phyloP scores from a whole-genome alignment of 495 filamentous ascomycete species.

The Thermochaetoides thermophila region DNA sequence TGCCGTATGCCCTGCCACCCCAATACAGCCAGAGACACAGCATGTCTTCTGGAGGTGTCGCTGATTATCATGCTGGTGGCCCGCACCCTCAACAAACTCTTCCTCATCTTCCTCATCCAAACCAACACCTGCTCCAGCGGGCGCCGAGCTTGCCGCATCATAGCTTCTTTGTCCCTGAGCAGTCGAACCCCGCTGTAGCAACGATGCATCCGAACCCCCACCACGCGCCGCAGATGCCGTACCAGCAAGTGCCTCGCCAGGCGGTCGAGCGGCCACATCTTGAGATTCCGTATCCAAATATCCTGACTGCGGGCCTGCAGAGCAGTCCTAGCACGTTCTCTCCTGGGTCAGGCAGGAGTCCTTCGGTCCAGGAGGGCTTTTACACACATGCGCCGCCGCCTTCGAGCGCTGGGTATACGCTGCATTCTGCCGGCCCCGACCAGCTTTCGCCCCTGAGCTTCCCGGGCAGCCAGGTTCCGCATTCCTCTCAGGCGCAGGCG shows the following conservation, averaged over 20 bases:
- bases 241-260: slow-evolving; percentile 32
- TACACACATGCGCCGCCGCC: slow-evolving; percentile 29
- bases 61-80: slow-evolving; percentile 22
- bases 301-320: slow-evolving; percentile 25
- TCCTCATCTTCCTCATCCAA: slow-evolving; percentile 7
- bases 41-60: slow-evolving; percentile 22
- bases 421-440: slow-evolving; percentile 26
- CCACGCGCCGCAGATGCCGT: slow-evolving; percentile 13
- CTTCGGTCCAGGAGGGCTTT: slow-evolving; percentile 29
- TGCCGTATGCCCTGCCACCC: slow-evolving; percentile 25
- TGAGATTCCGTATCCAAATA: slow-evolving; percentile 27
- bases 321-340: slow-evolving; percentile 39
- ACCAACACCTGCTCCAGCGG: slow-evolving; percentile 19
- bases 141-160: slow-evolving; percentile 29
- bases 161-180: slow-evolving; percentile 34
- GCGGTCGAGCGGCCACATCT: slow-evolving; percentile 25
- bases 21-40: slow-evolving; percentile 30
- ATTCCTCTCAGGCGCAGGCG: slow-evolving; percentile 4
- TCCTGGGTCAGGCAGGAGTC: slow-evolving; percentile 25
- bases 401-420: slow-evolving; percentile 24
- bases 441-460: slow-evolving; percentile 14
- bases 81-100: slow-evolving; percentile 5
- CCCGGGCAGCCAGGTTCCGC: slow-evolving; percentile 9
- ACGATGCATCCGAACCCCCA: slow-evolving; percentile 37
- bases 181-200: slow-evolving; percentile 35